Conservation (phyloP, 169 alveolate genomes). For the Babesia bigemina region DNA sequence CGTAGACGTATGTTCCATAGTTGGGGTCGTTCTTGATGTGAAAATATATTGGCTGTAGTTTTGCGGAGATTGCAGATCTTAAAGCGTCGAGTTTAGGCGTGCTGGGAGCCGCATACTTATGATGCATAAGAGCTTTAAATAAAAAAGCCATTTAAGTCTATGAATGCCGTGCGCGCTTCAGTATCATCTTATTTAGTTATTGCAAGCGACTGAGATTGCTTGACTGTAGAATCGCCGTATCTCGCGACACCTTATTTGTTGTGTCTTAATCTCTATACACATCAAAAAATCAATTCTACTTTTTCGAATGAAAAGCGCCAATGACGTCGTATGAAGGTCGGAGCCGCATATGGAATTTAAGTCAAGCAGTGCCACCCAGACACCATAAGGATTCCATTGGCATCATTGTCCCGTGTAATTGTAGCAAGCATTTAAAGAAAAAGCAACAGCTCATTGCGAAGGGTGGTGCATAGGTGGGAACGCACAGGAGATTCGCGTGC, state of each 20-base stretch:
- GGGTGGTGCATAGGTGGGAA: too few species aligned
- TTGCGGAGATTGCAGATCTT: slow-evolving; percentile 72
- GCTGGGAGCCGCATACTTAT: slow-evolving; percentile 80
- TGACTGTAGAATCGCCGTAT: not conserved
- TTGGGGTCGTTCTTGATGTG: slow-evolving; percentile 82
- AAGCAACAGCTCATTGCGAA: too few species aligned
- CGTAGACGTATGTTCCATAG: slow-evolving; percentile 82
- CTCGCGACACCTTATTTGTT: not conserved
- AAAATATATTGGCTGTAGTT: slow-evolving; percentile 84
- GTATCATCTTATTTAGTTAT: not conserved
- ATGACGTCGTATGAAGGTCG: too few species aligned
- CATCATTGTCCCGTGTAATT: too few species aligned
- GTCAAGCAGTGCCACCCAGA: too few species aligned
- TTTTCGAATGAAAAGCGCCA: too few species aligned
- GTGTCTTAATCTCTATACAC: not conserved
- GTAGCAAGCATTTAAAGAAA: too few species aligned
- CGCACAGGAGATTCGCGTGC: too few species aligned
- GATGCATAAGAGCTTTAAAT: slow-evolving; percentile 58
- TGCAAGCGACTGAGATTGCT: not conserved
- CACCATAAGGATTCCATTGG: too few species aligned
- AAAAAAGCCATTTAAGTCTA: slow-evolving; percentile 27
- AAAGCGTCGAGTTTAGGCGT: slow-evolving; percentile 74
- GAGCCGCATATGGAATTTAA: too few species aligned
- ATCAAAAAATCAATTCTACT: not conserved
- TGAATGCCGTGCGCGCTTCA: not conserved